Evolutionary conservation across 2,329 filamentous ascomycete genomes (phyloP), one percentile per base, ranked within the genome.

Genomic region (Sclerotiophoma versabilis): DNA sequence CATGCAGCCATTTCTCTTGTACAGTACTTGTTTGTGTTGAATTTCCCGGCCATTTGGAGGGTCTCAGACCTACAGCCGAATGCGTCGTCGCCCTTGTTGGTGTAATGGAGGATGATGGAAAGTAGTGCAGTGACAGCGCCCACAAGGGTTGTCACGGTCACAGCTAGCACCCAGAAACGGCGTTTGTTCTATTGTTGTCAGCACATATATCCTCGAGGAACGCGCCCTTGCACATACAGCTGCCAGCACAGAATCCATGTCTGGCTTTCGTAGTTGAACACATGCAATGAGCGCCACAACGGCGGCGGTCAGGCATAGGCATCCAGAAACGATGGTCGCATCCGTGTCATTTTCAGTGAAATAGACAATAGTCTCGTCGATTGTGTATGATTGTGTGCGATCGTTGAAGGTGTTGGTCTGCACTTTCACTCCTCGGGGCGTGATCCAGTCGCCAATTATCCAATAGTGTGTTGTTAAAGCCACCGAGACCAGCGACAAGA

Each of bases 391-490:
- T 23, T 60, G 56, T 11, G 56, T 54, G 25, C 66, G 61, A 2
- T 63, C 57, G 36, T 64, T 53, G 46, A 65, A 63, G 10, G 48
- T 36, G 23, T 26, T 41, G 6, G 62, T 65, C 8, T 46, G 54
- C 6, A 68, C 50, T n/a, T 47, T 44, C 2, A 72, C 39, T 27
- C 60, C 64, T 43, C 62, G 51, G 11, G 60, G 53, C 23, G 66
- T 52, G 7, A 72, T 49, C 61, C 65, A 71, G 44, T 72, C 69
- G 25, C 62, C 64, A 9, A 69, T 49, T 26, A 71, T 66, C 68
- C 68, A 72, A 48, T 71, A 72, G 38, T 66, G 60, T 5, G 60
- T 62, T 8, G 66, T 70, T 27, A 74, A 57, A 25, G 63, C 59
- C 19, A 70, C 64, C 9, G 68, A 69, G 14, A 68, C 46, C 11